phyloP scores from a whole-genome alignment of 169 alveolate genomes.

The Cryptosporidium tyzzeri region DNA sequence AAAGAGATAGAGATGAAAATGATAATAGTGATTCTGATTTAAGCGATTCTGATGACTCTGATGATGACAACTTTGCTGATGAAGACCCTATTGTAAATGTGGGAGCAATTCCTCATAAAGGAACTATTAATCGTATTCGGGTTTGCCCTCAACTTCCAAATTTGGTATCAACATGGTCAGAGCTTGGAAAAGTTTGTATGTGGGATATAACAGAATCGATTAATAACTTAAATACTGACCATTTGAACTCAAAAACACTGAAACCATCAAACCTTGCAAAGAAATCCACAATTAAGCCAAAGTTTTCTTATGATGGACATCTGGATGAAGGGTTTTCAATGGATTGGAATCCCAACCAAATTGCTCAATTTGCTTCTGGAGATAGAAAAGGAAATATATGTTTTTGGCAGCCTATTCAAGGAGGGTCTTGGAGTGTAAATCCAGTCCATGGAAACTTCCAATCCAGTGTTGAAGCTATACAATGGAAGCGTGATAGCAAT shows the following conservation, averaged over 20 bases:
- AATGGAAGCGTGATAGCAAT: slow-evolving; percentile 48
- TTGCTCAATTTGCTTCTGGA: slow-evolving; percentile 57
- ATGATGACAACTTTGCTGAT: slow-evolving; percentile 20
- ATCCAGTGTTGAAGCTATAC: slow-evolving; percentile 66
- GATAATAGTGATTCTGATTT: slow-evolving; percentile 12
- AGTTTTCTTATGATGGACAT: slow-evolving; percentile 50
- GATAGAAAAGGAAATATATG: slow-evolving; percentile 68
- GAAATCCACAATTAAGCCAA: slow-evolving; percentile 48
- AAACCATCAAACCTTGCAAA: slow-evolving; percentile 50
- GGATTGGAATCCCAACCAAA: slow-evolving; percentile 74
- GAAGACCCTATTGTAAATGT: slow-evolving; percentile 69
- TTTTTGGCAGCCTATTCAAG: slow-evolving; percentile 62
- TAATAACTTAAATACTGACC: slow-evolving; percentile 25
- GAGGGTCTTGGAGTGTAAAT: slow-evolving; percentile 54
- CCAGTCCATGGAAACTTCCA: slow-evolving; percentile 32
- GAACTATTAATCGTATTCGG: slow-evolving; percentile 60
- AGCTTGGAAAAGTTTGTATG: slow-evolving; percentile 54
- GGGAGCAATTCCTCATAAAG: slow-evolving; percentile 65
- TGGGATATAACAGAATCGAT: slow-evolving; percentile 64
- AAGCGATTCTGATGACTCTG: slow-evolving; percentile 25
- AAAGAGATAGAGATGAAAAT: slow-evolving; percentile 56
- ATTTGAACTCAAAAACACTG: background rate
- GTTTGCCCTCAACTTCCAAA: slow-evolving; percentile 73
- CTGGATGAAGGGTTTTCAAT: slow-evolving; percentile 70
- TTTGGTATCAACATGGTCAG: slow-evolving; percentile 71